Evolutionary conservation across 495 filamentous ascomycete genomes (phyloP).

Genomic region (Polyplosphaeria fusca): DNA sequence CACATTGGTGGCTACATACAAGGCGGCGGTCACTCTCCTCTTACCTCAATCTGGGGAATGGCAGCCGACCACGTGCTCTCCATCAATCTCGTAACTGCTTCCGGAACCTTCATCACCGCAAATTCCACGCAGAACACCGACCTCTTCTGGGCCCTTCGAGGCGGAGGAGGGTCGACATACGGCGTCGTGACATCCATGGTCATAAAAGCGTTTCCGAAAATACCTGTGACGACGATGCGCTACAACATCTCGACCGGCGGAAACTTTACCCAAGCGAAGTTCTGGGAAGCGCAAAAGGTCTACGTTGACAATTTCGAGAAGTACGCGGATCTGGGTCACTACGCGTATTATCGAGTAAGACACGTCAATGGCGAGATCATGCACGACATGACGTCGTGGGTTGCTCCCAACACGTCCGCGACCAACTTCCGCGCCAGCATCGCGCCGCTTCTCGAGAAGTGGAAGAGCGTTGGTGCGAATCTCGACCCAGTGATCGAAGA

Average conservation of each 20-base stretch:
- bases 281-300: slow-evolving; percentile 4
- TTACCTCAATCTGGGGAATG: slow-evolving; percentile 17
- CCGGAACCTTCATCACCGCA: slow-evolving; percentile 10
- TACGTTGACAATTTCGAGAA: not conserved
- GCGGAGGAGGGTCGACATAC: slow-evolving; percentile 25
- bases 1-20: slow-evolving; percentile 18
- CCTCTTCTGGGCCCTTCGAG: slow-evolving; percentile 30
- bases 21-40: slow-evolving; percentile 24
- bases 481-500: not conserved
- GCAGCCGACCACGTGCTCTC: slow-evolving; percentile 19
- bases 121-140: slow-evolving; percentile 1
- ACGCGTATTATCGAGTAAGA: not conserved
- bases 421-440: not conserved
- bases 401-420: not conserved
- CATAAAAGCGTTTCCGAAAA: slow-evolving; percentile 16
- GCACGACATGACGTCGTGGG: not conserved
- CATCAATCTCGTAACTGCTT: slow-evolving; percentile 9
- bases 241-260: not conserved
- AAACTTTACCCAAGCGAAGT: not conserved
- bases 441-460: not conserved
- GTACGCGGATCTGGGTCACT: slow-evolving; percentile 1
- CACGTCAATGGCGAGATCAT: slow-evolving; percentile 1
- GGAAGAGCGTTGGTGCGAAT: not conserved
- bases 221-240: slow-evolving; percentile 1
- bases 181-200: slow-evolving; percentile 22